phyloP scores from a whole-genome alignment of 257 asterid species.

The Nicotiana undulata region DNA sequence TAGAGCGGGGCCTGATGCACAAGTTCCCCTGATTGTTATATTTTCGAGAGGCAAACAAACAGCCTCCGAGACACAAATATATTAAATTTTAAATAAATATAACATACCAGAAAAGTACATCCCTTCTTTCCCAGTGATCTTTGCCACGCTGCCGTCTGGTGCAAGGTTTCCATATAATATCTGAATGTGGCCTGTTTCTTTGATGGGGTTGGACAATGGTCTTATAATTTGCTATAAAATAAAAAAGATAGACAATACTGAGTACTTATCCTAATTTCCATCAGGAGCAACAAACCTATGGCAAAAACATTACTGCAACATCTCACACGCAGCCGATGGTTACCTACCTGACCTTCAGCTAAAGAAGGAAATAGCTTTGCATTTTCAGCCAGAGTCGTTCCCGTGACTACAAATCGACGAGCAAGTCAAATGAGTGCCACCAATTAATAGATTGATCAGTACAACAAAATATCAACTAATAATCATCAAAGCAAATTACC shows the following conservation, averaged over 20 bases:
- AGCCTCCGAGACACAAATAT: background rate
- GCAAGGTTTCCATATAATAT: slow-evolving; percentile 90
- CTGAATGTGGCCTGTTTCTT: slow-evolving; percentile 88
- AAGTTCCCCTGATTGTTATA: background rate
- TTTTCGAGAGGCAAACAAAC: background rate
- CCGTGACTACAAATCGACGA: slow-evolving; percentile 52
- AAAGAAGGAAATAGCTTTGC: slow-evolving; percentile 73
- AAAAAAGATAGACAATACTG: slow-evolving; percentile 1
- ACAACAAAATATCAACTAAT: background rate
- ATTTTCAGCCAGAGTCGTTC: slow-evolving; percentile 88
- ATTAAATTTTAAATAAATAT: background rate
- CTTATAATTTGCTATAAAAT: slow-evolving; percentile 78
- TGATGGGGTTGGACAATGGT: slow-evolving; percentile 82
- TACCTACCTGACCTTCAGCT: slow-evolving; percentile 75
- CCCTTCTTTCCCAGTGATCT: slow-evolving; percentile 98
- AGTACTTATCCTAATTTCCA: background rate
- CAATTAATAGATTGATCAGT: background rate
- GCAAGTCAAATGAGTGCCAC: background rate
- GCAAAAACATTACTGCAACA: slow-evolving; percentile 2
- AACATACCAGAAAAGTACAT: slow-evolving; percentile 70
- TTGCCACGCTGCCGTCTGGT: slow-evolving; percentile 97
- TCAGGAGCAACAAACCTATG: background rate
- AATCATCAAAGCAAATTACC: slow-evolving; percentile 25
- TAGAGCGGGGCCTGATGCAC: slow-evolving; percentile 71
- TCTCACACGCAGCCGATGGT: background rate